These are phyloP conservation scores for Trametes pubescens DNA, from an alignment of 1,284 basidiomycete species.

Conservation along the genomic window DNA sequence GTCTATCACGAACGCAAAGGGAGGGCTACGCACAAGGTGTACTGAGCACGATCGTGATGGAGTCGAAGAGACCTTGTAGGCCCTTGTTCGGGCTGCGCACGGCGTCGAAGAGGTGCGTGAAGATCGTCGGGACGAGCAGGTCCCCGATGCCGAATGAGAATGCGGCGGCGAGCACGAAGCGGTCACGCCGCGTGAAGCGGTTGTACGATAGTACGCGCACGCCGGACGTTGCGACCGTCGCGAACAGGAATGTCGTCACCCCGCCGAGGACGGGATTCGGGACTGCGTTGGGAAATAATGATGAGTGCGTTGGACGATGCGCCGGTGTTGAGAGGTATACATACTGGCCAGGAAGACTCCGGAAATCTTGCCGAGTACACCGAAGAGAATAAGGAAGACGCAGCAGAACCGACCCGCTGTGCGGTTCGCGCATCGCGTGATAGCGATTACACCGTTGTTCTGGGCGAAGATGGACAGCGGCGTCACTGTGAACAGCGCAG, in stretches of 20 bases:
- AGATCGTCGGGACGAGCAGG: constrained; percentile 65
- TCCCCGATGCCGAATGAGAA: constrained; percentile 80
- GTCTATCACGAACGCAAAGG: constrained; percentile 2
- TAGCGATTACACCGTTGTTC: constrained; percentile 84
- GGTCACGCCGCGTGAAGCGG: constrained; percentile 73
- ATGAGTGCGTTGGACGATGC: background rate
- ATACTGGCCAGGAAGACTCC: constrained; percentile 79
- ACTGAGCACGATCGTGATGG: constrained; percentile 80
- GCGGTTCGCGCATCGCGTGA: constrained; percentile 81
- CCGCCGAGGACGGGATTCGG: constrained; percentile 87
- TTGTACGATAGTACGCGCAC: constrained; percentile 75
- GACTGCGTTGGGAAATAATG: constrained; percentile 46
- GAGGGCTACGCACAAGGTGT: constrained; percentile 70
- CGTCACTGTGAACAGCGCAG: constrained; percentile 82
- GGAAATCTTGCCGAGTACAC: constrained; percentile 81
- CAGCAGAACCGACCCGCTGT: constrained; percentile 79
- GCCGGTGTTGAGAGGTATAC: constrained; percentile 31
- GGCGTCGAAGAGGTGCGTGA: constrained; percentile 74
- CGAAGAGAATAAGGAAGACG: constrained; percentile 75
- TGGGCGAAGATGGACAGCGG: constrained; percentile 83
- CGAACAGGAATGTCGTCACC: constrained; percentile 81
- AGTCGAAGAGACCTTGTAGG: constrained; percentile 76
- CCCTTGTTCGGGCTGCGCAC: constrained; percentile 65
- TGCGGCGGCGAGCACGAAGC: constrained; percentile 80
- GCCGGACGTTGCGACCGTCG: constrained; percentile 58